Evolutionary conservation across 352 stramenopile genomes (phyloP), one percentile per base, ranked within the genome.

Genomic region (Phytophthora hybrid): DNA sequence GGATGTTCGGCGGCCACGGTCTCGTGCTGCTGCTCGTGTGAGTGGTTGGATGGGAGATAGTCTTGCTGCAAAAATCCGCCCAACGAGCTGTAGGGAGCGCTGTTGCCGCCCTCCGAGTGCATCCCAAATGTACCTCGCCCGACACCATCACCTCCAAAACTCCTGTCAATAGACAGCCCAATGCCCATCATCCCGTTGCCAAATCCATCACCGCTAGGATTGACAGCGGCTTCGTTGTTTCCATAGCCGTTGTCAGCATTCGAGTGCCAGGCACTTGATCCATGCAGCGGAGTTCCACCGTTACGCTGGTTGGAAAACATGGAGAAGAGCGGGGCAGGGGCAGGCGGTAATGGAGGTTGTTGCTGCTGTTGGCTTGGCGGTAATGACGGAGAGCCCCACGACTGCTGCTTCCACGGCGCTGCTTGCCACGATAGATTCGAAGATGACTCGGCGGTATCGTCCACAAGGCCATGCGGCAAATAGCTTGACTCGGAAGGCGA

Each of bases 11-110:
- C 53, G 7, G 26, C 55, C 16, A 31, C 60, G 23, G 55, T 67
- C 46, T 71, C 71, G 9, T 76, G 53, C 39, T 81, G 71, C 32
- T 78, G 61, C n/a, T 73, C 61, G 14, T 73, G 64, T 21, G 80
- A 68, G 32, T 89, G 76, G 13, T 79, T 69, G 16, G 79, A 67
- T 23, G 85, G 65, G 32, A 83, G 69, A 63, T 88, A 94, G 31
- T 89, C 77, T 60, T 73, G 79, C 47, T 85, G 71, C 56, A 94
- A 77, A 72, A 91, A 90, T n/a, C 82, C 82, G 8, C 82, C 76
- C n/a, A 93, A 77, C 21, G 85, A 82, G 34, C 75, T 78, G 74
- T 92, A 93, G 6, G 78, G 68, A 16, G 65, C 53, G 19, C 56
- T 73, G 46, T 63, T 59, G 19, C 74, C 71, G 13, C 37, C 41